These are phyloP conservation scores for Thraustochytrium striatum DNA, from an alignment of 352 stramenopile genomes.

Conservation along the genomic window DNA sequence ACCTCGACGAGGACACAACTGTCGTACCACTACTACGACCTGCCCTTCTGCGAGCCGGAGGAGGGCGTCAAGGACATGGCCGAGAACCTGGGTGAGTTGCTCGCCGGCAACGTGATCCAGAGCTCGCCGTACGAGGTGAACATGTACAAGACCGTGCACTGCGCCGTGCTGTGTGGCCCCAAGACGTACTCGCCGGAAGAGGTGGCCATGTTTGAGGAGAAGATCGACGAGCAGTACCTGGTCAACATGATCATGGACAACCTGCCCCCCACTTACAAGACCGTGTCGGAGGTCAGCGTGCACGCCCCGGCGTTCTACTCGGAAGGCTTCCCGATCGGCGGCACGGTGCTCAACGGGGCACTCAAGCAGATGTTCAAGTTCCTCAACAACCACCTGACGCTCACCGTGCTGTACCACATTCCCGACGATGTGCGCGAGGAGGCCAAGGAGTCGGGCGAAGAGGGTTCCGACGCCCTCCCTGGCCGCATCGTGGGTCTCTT, in stretches of 20 bases:
- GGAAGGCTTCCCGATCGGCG: conserved; percentile 84
- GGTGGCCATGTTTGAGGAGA: conserved; percentile 73
- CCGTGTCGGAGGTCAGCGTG: conserved; percentile 50
- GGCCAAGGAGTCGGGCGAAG: too few relatives aligned
- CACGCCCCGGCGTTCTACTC: conserved; percentile 64
- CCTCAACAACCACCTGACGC: conserved; percentile 96
- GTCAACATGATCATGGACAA: conserved; percentile 89
- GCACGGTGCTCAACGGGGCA: conserved; percentile 72
- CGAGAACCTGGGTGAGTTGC: conserved; percentile 86
- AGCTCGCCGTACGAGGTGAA: conserved; percentile 72
- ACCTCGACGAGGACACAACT: conserved; percentile 95
- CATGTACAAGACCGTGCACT: conserved; percentile 79
- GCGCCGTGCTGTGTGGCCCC: conserved; percentile 79
- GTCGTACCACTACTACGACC: conserved; percentile 96
- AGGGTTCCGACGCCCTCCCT: conserved; percentile 48
- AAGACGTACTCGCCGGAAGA: conserved; percentile 75
- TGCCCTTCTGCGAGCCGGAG: conserved; percentile 79
- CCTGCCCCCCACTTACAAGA: conserved; percentile 65
- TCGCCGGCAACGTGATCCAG: conserved; percentile 81
- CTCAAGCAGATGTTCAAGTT: conserved; percentile 67
- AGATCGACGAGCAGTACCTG: conserved; percentile 90
- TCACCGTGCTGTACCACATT: conserved; percentile 83
- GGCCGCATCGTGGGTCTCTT: conserved; percentile 97
- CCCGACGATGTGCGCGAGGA: conserved; percentile 9
- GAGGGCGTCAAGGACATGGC: conserved; percentile 55